These are phyloP conservation scores for Cucumis melo DNA, from an alignment of 306 rosid species.

Conservation along the genomic window DNA sequence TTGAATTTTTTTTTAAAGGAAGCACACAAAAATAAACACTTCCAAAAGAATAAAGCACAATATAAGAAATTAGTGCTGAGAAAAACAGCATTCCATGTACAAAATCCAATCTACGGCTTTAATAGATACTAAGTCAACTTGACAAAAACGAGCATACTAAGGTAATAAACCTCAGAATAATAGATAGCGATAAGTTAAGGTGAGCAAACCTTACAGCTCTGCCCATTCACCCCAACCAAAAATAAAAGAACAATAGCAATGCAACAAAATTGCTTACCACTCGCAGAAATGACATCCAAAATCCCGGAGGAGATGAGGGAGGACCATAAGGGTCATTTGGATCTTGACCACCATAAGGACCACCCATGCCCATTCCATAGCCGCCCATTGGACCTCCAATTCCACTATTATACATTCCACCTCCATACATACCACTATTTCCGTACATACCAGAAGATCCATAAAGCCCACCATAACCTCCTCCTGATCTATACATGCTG, in stretches of 20 bases:
- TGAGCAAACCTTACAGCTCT: background rate
- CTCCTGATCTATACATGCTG: conserved; percentile 68
- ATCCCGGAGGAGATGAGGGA: conserved; percentile 91
- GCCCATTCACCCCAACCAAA: background rate
- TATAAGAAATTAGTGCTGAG: background rate
- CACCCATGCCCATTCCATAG: conserved; percentile 82
- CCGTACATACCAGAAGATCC: conserved; percentile 84
- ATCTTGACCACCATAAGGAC: conserved; percentile 85
- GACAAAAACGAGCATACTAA: background rate
- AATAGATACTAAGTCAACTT: background rate
- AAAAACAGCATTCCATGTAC: background rate
- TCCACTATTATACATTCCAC: conserved; percentile 80
- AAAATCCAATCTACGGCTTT: background rate
- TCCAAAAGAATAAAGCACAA: background rate
- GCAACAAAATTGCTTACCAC: conserved; percentile 53
- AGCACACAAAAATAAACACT: background rate
- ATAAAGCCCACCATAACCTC: conserved; percentile 48
- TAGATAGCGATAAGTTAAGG: background rate
- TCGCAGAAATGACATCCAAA: conserved; percentile 73
- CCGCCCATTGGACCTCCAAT: conserved; percentile 55
- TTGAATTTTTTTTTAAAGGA: background rate
- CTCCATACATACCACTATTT: conserved; percentile 63
- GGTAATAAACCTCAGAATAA: background rate
- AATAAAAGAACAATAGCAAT: background rate
- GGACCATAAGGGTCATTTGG: conserved; percentile 79